phyloP scores from a whole-genome alignment of 345 rosid species.

The Kandelia obovata region DNA sequence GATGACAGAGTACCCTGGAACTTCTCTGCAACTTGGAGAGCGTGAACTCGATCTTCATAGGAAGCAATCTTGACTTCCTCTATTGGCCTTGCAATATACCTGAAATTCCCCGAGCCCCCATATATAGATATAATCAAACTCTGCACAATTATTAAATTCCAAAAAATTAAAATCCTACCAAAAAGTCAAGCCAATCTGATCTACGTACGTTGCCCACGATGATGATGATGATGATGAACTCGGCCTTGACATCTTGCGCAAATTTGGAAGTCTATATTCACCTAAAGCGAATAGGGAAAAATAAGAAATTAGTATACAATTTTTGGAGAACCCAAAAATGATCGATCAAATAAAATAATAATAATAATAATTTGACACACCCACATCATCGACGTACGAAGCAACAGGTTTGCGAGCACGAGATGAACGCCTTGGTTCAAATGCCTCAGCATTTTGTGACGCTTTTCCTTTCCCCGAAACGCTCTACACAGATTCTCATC shows the following conservation, averaged over 20 bases:
- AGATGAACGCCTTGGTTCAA: conserved; percentile 54
- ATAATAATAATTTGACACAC: background rate
- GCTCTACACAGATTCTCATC: conserved; percentile 7
- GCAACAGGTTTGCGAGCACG: conserved; percentile 37
- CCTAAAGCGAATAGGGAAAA: conserved; percentile 15
- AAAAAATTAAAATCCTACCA: background rate
- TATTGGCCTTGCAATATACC: conserved; percentile 48
- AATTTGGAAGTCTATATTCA: conserved; percentile 18
- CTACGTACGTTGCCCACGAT: conserved; percentile 10
- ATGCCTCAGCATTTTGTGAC: background rate
- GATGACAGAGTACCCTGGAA: conserved; percentile 36
- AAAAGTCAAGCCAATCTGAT: background rate
- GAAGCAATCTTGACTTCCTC: conserved; percentile 47
- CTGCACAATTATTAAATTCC: background rate
- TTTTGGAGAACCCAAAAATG: background rate
- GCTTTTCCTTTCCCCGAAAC: conserved; percentile 19
- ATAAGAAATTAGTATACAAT: background rate
- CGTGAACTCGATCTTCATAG: conserved; percentile 36
- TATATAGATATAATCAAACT: background rate
- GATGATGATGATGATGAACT: conserved; percentile 37
- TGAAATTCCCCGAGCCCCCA: conserved; percentile 7
- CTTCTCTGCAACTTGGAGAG: conserved; percentile 42
- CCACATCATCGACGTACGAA: conserved; percentile 45
- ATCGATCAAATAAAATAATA: background rate
- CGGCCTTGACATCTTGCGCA: conserved; percentile 27